Base-by-base conservation (phyloP, 305 asterid species). In the Fraxinus paxiana region DNA sequence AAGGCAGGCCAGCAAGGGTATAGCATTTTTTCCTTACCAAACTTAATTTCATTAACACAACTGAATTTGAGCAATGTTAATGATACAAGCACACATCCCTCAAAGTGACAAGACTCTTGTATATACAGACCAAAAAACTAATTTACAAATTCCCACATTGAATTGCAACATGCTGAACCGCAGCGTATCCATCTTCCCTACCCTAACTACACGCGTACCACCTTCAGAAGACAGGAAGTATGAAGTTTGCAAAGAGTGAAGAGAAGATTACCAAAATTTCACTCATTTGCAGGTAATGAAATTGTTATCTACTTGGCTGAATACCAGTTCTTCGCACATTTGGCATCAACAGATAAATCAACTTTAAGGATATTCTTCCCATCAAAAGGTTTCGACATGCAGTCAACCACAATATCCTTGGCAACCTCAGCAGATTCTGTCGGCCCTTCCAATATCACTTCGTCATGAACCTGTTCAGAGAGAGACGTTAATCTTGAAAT, bases 361-460 rank as follows among this genome's bases (percentile, higher is more conserved):
- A 96, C 99, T 85, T 87, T 88, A 43, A 96, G 98, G 82, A 92
- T 77, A 77, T 92, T 96, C 84, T 84, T 72, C 51, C 99, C 99
- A 48, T 91, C 85, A 76, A 96, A 96, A 34, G 99, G 99, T 76
- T 88, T 87, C 35, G 95, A 84, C 98, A 96, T 96, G 92, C 99
- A 94, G 71, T 94, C 85, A 1, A 96, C 97, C 84, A 96, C 99
- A 73, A 94, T 88, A 30, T 89, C 96, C 86, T 92, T 94, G 73
- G 98, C 99, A 81, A 85, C 90, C 88, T 92, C 97, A 0, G 92
- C 91, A 33, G 97, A 94, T 83, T 94, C 98, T 10, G 88, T 87
- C 0, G 99, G 98, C 77, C 99, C 99, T 88, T 95, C 99, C 48
- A 94, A 87, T 82, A 95, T 94, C 72, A 95, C 97, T 88, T 96